These are phyloP conservation scores for Schizonepeta tenuifolia DNA, from an alignment of 257 asterid species.

Conservation along the genomic window DNA sequence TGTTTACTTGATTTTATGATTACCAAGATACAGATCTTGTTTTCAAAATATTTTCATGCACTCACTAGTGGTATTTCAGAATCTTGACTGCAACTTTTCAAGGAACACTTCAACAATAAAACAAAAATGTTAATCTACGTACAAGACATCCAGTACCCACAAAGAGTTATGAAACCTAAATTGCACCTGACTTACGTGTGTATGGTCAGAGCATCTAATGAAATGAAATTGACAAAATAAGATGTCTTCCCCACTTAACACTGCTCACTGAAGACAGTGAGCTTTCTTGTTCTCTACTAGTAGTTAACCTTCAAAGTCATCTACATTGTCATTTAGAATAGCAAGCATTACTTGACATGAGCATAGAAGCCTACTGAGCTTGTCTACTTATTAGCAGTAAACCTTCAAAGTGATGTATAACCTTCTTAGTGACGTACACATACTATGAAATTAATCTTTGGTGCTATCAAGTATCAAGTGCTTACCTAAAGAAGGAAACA, in stretches of 20 bases:
- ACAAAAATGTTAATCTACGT: not conserved
- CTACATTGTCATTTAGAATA: not conserved
- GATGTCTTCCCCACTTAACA: not conserved
- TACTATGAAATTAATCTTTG: not conserved
- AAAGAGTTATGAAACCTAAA: not conserved
- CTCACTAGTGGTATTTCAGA: not conserved
- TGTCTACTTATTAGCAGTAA: not conserved
- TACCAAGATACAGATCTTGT: not conserved
- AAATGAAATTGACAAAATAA: slow-evolving; percentile 1
- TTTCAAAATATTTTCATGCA: slow-evolving; percentile 1
- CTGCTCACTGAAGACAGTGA: not conserved
- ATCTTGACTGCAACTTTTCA: not conserved
- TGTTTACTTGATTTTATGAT: not conserved
- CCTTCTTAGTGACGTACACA: too few relatives aligned
- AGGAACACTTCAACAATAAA: not conserved
- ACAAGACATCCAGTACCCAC: not conserved
- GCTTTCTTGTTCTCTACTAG: slow-evolving; percentile 14
- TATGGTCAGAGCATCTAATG: not conserved
- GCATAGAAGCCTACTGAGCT: not conserved
- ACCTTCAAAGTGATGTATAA: slow-evolving; percentile 10
- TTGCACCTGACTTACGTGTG: not conserved
- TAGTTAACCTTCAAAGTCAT: not conserved
- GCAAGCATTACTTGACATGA: not conserved
- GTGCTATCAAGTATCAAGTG: slow-evolving; percentile 21
- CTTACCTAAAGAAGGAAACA: not conserved